Evolutionary conservation across 768 basidiomycete genomes (phyloP).

Genomic region (Rhodotorula babjevae): DNA sequence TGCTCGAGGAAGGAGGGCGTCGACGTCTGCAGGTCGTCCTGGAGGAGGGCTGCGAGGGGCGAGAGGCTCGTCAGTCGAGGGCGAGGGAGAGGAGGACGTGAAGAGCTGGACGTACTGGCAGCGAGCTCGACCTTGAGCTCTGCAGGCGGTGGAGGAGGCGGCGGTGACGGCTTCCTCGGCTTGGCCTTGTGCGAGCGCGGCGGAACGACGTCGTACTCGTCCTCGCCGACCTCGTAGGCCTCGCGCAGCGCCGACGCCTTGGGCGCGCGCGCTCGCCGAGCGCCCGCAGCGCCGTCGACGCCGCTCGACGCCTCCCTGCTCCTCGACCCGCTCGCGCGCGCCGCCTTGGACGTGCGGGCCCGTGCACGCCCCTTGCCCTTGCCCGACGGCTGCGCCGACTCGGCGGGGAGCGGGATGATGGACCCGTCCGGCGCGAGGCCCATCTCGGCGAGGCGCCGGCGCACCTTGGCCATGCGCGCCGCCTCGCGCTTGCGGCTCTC

Average conservation of each 20-base stretch:
- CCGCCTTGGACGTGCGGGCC: no score
- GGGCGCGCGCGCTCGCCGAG: neutral
- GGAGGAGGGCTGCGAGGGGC: conserved; percentile 11
- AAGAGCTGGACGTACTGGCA: neutral
- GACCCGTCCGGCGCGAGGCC: neutral
- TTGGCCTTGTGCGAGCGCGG: neutral
- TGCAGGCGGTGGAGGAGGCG: neutral
- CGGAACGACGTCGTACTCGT: neutral
- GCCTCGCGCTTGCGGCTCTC: neutral
- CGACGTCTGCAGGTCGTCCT: conserved; percentile 11
- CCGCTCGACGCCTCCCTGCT: neutral
- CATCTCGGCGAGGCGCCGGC: neutral
- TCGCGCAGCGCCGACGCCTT: neutral
- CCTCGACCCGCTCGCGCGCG: neutral
- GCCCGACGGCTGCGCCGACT: neutral
- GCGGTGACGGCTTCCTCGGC: neutral
- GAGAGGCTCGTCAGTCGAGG: neutral
- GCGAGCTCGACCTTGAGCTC: conserved; percentile 6
- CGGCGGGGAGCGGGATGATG: neutral
- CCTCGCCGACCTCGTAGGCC: neutral
- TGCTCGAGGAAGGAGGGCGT: conserved; percentile 4
- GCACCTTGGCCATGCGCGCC: conserved; percentile 15
- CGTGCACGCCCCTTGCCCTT: neutral
- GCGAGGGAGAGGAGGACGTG: neutral
- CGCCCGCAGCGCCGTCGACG: neutral